These are phyloP conservation scores for Nepenthes mirabilis DNA, from an alignment of 148 eudicot species.

Conservation along the genomic window DNA sequence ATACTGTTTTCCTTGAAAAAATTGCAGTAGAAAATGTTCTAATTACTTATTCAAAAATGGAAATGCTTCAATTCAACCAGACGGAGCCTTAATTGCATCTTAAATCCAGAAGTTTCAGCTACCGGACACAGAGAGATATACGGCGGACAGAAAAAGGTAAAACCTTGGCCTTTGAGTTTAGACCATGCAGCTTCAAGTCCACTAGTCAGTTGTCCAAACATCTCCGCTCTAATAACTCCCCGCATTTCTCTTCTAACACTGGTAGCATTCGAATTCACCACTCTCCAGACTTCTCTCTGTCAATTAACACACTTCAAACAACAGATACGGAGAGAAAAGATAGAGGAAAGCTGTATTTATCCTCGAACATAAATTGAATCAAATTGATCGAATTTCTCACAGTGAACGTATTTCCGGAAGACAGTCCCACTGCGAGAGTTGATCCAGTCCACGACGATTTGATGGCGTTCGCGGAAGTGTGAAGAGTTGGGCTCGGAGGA, in stretches of 20 bases:
- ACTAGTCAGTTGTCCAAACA: constrained; percentile 88
- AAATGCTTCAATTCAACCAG: too few species aligned
- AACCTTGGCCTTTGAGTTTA: constrained; percentile 93
- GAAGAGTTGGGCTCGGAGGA: constrained; percentile 10
- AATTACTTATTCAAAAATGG: too few species aligned
- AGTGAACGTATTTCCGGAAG: constrained; percentile 39
- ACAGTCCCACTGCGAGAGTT: constrained; percentile 26
- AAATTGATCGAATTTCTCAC: constrained; percentile 13
- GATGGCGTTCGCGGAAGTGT: neutral
- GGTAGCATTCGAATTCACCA: constrained; percentile 32
- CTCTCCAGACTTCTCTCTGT: constrained; percentile 67
- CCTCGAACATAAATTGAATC: too few species aligned
- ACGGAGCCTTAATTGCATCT: too few species aligned
- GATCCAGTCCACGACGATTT: constrained; percentile 30
- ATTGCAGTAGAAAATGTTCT: too few species aligned
- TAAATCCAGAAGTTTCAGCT: neutral
- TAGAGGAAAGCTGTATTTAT: neutral
- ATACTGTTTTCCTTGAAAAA: too few species aligned
- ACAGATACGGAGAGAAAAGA: constrained; percentile 2
- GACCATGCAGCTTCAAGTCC: constrained; percentile 96
- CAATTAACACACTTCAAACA: neutral
- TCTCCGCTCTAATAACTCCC: constrained; percentile 60
- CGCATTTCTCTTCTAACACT: constrained; percentile 24
- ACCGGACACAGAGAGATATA: neutral
- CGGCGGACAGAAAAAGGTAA: neutral